Evolutionary conservation across 83 land plant genomes (phyloP).

Genomic region (Thuja plicata): DNA sequence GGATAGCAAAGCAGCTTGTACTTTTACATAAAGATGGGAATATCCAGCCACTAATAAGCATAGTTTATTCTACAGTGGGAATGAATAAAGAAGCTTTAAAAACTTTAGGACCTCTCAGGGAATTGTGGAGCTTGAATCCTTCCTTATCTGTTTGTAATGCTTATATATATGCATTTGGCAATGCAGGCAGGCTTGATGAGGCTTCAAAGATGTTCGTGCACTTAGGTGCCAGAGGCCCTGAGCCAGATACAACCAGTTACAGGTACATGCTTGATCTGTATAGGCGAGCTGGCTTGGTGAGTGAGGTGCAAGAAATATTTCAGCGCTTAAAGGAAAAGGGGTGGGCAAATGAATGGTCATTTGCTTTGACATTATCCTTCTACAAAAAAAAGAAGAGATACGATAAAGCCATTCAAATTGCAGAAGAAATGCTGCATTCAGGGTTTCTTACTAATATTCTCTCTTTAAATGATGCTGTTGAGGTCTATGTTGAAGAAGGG

Average conservation of each 20-base stretch:
- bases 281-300: slow-evolving; percentile 49
- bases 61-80: slow-evolving; percentile 37
- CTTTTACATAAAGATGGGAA: slow-evolving; percentile 24
- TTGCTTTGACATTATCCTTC: slow-evolving; percentile 69
- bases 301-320: slow-evolving; percentile 57
- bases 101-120: slow-evolving; percentile 18
- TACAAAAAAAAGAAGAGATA: slow-evolving; percentile 60
- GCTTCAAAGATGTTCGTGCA: slow-evolving; percentile 19
- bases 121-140: slow-evolving; percentile 6
- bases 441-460: slow-evolving; percentile 49
- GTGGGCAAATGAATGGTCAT: slow-evolving; percentile 60
- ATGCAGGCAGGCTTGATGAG: slow-evolving; percentile 21
- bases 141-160: slow-evolving; percentile 25
- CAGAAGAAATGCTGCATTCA: slow-evolving; percentile 47
- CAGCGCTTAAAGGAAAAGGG: slow-evolving; percentile 33
- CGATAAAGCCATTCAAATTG: slow-evolving; percentile 48
- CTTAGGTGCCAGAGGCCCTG: slow-evolving; percentile 13
- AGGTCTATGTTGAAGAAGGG: slow-evolving; percentile 45
- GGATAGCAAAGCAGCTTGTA: slow-evolving; percentile 48
- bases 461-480: slow-evolving; percentile 71
- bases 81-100: slow-evolving; percentile 38
- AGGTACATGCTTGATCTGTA: slow-evolving; percentile 71
- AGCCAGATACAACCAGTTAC: slow-evolving; percentile 17
- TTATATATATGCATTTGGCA: slow-evolving; percentile 22
- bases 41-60: slow-evolving; percentile 36